Conservation (phyloP, 768 basidiomycete species). For the Podaxis rugospora region DNA sequence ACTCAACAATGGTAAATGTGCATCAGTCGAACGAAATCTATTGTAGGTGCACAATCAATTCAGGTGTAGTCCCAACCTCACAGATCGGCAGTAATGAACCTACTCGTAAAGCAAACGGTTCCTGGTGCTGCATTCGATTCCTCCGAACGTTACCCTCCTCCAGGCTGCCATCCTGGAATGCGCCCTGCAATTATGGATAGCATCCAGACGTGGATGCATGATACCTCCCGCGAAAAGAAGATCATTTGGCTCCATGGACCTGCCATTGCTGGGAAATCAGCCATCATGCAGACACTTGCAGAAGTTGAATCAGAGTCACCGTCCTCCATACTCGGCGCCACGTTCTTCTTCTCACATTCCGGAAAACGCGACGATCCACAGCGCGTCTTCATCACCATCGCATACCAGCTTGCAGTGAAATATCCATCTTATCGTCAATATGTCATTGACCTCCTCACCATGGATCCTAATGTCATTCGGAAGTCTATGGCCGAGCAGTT, state of each 20-base stretch:
- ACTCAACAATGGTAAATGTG: background rate
- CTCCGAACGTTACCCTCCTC: background rate
- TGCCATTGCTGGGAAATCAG: background rate
- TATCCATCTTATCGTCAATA: background rate
- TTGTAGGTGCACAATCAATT: background rate
- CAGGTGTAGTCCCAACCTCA: background rate
- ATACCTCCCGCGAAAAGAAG: background rate
- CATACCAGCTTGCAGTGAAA: constrained; percentile 17
- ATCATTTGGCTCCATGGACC: background rate
- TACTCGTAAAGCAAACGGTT: background rate
- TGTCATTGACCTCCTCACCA: constrained; percentile 7
- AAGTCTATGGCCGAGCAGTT: constrained; percentile 12
- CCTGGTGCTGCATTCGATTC: background rate
- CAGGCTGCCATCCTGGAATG: background rate
- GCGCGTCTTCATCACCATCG: constrained; percentile 18
- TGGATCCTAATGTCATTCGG: constrained; percentile 4
- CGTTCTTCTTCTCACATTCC: constrained; percentile 19
- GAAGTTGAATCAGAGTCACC: background rate
- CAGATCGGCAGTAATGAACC: background rate
- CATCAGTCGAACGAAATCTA: background rate
- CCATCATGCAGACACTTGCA: background rate
- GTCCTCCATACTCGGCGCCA: constrained; percentile 11
- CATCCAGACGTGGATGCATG: background rate
- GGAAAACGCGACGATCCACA: background rate
- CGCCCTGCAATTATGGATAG: background rate